Evolutionary conservation across 208 protist genomes (phyloP).

Genomic region (Crithidia expoeki): DNA sequence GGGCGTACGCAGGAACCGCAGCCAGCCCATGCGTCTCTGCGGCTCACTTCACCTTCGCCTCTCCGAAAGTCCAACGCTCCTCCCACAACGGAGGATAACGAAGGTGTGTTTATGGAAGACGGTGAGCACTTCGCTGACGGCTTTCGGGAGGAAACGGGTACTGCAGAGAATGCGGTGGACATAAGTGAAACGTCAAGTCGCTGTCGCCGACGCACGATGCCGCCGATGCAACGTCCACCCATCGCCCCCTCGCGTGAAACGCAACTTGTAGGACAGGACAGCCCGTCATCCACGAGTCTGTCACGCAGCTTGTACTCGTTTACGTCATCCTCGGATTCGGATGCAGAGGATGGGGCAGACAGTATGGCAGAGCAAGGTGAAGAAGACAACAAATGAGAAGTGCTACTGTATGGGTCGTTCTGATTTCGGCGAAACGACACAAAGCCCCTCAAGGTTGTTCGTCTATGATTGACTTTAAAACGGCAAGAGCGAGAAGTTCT

Average conservation of each 20-base stretch:
- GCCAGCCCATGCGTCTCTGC: neutral
- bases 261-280: neutral
- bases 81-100: no score
- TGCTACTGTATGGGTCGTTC: no score
- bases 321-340: slow-evolving; percentile 7
- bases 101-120: no score
- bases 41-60: slow-evolving; percentile 5
- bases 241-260: slow-evolving; percentile 10
- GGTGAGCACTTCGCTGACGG: neutral
- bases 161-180: neutral
- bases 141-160: neutral
- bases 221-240: slow-evolving; percentile 21
- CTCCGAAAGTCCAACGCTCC: neutral
- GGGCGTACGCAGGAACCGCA: neutral
- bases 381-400: slow-evolving; percentile 12
- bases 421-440: no score
- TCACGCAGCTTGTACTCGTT: slow-evolving; percentile 31
- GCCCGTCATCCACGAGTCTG: slow-evolving; percentile 10
- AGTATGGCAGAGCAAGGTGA: neutral
- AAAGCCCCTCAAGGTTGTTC: no score
- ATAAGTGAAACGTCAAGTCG: slow-evolving; percentile 9
- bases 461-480: no score
- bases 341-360: no score
- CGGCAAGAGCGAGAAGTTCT: no score
- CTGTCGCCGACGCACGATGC: slow-evolving; percentile 4